Conservation (phyloP, 306 rosid species). For the Datisca glomerata region DNA sequence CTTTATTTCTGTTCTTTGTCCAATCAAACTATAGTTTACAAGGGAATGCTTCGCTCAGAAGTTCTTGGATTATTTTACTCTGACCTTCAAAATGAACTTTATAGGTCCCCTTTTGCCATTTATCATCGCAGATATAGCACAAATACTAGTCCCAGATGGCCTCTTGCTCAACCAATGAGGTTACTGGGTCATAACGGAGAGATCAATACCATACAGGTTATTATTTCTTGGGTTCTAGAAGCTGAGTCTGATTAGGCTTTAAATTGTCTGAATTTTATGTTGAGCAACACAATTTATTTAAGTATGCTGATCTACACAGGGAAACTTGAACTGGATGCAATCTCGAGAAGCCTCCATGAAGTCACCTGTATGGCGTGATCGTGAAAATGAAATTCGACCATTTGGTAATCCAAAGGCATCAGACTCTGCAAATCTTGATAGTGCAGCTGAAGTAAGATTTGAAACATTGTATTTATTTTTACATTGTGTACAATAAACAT, state of each 20-base stretch:
- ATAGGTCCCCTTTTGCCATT: conserved; percentile 83
- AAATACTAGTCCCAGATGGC: conserved; percentile 98
- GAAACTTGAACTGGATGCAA: conserved; percentile 99
- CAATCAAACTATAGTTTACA: conserved; percentile 93
- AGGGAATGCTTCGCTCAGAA: conserved; percentile 99
- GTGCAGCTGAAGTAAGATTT: conserved; percentile 90
- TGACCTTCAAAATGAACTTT: conserved; percentile 87
- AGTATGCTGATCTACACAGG: conserved; percentile 44
- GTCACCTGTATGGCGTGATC: conserved; percentile 91
- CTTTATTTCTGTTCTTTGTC: conserved; percentile 98
- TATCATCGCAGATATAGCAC: conserved; percentile 99
- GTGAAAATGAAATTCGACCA: conserved; percentile 95
- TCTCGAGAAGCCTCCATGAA: conserved; percentile 83
- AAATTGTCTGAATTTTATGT: conserved; percentile 1
- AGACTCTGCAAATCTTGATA: conserved; percentile 97
- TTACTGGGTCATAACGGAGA: conserved; percentile 98
- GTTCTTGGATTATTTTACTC: conserved; percentile 82
- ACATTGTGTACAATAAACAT: too few relatives aligned
- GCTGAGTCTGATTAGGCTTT: too few relatives aligned
- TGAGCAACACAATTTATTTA: neutral
- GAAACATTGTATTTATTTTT: too few relatives aligned
- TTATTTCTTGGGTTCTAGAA: conserved; percentile 7
- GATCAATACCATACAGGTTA: conserved; percentile 95
- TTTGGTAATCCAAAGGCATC: conserved; percentile 88
- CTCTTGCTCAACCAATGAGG: conserved; percentile 99